Base-by-base conservation (phyloP, 768 basidiomycete genomes). In the Boletus rubescentipes region DNA sequence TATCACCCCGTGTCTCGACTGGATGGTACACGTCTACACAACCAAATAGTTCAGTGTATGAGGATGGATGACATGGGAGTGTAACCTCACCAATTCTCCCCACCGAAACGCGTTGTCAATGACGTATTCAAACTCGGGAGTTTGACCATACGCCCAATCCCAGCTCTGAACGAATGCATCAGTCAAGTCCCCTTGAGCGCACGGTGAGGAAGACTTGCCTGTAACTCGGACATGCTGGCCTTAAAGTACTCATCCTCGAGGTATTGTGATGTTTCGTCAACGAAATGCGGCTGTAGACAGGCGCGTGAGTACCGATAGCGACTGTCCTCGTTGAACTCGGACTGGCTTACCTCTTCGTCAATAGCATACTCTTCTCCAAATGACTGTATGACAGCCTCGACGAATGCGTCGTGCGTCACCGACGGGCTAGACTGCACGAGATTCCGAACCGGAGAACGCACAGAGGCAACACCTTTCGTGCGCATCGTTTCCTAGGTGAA, bases 111-210 rank as follows among this genome's bases (percentile, higher is more conserved):
- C 51, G 23, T 66, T 64, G 4, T 61, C 47, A 12, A 82, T 41
- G 3, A 74, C 75, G 63, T 91, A 89, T 8, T 84, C 87, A 67
- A 99, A 98, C 65, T 96, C 90, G 38, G 95, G 94, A 0, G 95
- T 96, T 65, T 95, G 91, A 0, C 95, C 96, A 63, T 85, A 97
- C 14, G 81, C 76, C 93, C 95, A 98, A 20, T 91, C 81, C 97
- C 97, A 98, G 32, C 80, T 86, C 94, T 95, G 61, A 20, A 49
- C 23, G n/a, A 29, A 44, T 16, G 11, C 0, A 39, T 61, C 21
- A 46, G n/a, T 15, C 12, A 30, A 16, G 6, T 36, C 30, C 12
- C 5, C 6, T 26, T n/a, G 16, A 10, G 30, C 15, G 34, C 34
- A 48, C 20, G 14, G 14, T 7, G 9, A 5, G 23, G 8, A 41